Percentiles rank a stretch among this genome's conserved stretches.
These are phyloP conservation scores for Nitzschia sp. DNA, from an alignment of 108 stramenopile species.

Conservation along the genomic window DNA sequence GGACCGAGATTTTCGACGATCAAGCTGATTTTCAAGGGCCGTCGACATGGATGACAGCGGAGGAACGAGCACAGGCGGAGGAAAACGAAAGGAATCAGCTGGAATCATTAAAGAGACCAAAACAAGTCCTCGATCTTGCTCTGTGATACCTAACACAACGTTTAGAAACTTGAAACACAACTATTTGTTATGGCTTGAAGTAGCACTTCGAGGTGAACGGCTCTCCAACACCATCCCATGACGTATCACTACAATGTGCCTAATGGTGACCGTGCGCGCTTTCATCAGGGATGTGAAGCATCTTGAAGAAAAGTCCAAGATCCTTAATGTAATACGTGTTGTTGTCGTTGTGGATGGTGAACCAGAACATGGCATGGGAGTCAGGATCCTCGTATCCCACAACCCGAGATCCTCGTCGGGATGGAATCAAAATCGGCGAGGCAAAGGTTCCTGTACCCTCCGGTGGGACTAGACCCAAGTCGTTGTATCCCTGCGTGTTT, in stretches of 20 bases:
- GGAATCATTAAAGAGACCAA: constrained; percentile 27
- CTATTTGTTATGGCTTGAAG: not conserved
- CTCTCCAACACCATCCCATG: not conserved
- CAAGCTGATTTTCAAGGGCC: constrained; percentile 56
- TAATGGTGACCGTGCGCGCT: constrained; percentile 63
- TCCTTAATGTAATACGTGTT: constrained; percentile 92
- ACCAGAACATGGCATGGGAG: constrained; percentile 90
- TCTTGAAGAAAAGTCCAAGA: constrained; percentile 91
- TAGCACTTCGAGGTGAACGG: too few species aligned
- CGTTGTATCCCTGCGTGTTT: constrained; percentile 88
- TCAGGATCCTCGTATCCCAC: constrained; percentile 89
- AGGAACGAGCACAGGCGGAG: constrained; percentile 39
- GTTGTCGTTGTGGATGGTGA: constrained; percentile 90
- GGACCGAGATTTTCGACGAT: constrained; percentile 60
- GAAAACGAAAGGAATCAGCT: constrained; percentile 29
- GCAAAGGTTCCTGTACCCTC: constrained; percentile 83
- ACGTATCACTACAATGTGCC: not conserved
- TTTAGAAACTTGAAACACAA: constrained; percentile 1
- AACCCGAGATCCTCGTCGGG: constrained; percentile 67
- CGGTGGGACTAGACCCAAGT: constrained; percentile 86
- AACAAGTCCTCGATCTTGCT: constrained; percentile 36
- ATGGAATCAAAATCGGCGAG: constrained; percentile 88
- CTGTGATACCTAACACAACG: constrained; percentile 18
- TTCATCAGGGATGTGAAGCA: constrained; percentile 86
- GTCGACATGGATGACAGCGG: constrained; percentile 48